These are phyloP conservation scores for Elongisporangium anandrum DNA, from an alignment of 352 stramenopile species.

Conservation along the genomic window DNA sequence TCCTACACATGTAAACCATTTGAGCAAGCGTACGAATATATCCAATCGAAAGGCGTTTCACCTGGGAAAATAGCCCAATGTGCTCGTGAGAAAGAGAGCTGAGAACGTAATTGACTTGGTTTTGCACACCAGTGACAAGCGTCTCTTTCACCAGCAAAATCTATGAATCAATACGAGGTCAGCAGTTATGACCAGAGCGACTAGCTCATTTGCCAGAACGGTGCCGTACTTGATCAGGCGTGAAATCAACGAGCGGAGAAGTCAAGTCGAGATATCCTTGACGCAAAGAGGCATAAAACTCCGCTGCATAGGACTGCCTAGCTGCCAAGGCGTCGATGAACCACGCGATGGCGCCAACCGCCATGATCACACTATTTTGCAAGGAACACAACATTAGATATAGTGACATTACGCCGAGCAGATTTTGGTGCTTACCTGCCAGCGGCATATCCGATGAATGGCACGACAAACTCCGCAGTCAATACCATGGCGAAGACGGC, in stretches of 20 bases:
- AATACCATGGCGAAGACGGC: constrained; percentile 69
- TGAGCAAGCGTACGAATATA: neutral
- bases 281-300: constrained; percentile 83
- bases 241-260: constrained; percentile 78
- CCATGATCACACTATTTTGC: constrained; percentile 60
- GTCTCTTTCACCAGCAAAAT: constrained; percentile 79
- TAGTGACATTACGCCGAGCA: too few relatives aligned
- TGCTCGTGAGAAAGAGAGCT: constrained; percentile 74
- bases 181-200: neutral
- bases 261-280: constrained; percentile 80
- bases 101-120: constrained; percentile 86
- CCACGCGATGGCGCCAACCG: constrained; percentile 49
- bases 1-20: constrained; percentile 32
- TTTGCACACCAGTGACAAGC: constrained; percentile 62
- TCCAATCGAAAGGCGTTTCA: constrained; percentile 9
- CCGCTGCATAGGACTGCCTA: constrained; percentile 74
- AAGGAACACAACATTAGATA: too few relatives aligned
- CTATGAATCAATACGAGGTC: constrained; percentile 16
- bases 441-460: constrained; percentile 39
- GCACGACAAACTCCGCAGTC: constrained; percentile 36
- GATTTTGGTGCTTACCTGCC: constrained; percentile 40
- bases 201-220: neutral
- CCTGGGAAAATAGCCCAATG: constrained; percentile 68
- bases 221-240: constrained; percentile 66
- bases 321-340: constrained; percentile 68